Evolutionary conservation across 352 stramenopile genomes (phyloP).

Genomic region (Phytophthora pistaciae): DNA sequence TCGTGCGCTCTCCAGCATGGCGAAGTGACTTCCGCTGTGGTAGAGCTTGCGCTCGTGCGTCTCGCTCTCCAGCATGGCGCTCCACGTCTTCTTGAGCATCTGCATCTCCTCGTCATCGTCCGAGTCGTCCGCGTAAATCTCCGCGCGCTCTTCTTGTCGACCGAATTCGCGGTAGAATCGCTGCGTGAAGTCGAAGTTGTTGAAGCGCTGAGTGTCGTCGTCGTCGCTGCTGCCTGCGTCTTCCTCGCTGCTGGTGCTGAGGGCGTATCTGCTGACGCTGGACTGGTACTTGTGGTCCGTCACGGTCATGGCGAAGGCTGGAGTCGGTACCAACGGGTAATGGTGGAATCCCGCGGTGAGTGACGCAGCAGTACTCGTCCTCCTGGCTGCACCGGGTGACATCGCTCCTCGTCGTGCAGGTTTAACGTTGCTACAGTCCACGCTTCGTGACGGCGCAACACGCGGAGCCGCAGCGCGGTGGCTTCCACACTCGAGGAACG

Average conservation of each 20-base stretch:
- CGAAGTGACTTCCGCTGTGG: slow-evolving; percentile 51
- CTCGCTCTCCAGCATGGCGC: slow-evolving; percentile 61
- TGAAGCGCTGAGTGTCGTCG: slow-evolving; percentile 33
- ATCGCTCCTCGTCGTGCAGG: background rate
- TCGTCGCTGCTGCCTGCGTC: slow-evolving; percentile 21
- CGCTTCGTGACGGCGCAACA: slow-evolving; percentile 13
- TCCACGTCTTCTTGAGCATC: slow-evolving; percentile 65
- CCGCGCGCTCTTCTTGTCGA: slow-evolving; percentile 22
- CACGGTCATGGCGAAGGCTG: slow-evolving; percentile 35
- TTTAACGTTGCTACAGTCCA: slow-evolving; percentile 9
- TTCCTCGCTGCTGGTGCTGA: slow-evolving; percentile 29
- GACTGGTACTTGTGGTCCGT: slow-evolving; percentile 22
- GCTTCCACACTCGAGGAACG: slow-evolving; percentile 62
- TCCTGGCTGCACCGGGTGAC: slow-evolving; percentile 31
- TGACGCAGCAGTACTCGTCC: slow-evolving; percentile 32
- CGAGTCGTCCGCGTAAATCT: slow-evolving; percentile 40
- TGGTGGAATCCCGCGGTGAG: slow-evolving; percentile 38
- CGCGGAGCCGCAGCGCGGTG: slow-evolving; percentile 31
- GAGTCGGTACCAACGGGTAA: slow-evolving; percentile 34
- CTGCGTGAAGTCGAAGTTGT: slow-evolving; percentile 41
- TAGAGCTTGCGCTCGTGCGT: slow-evolving; percentile 51
- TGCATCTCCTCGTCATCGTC: slow-evolving; percentile 64
- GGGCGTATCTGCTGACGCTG: slow-evolving; percentile 17
- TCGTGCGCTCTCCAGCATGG: slow-evolving; percentile 37
- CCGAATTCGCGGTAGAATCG: slow-evolving; percentile 51